These are phyloP conservation scores for Cryptococcus sp. DNA, from an alignment of 1,284 basidiomycete species.

Conservation along the genomic window DNA sequence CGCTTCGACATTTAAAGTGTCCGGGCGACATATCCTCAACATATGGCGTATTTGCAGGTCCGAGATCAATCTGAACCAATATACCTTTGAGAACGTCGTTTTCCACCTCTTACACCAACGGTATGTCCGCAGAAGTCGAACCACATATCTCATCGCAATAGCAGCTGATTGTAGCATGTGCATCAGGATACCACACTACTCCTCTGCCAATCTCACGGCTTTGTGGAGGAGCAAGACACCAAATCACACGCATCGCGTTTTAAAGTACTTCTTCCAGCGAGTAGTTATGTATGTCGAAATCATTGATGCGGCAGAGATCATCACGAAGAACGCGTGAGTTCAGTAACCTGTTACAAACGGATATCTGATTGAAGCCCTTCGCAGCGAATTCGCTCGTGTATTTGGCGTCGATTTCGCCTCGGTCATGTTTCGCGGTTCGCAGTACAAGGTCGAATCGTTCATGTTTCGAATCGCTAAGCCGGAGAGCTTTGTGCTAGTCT, in stretches of 20 bases:
- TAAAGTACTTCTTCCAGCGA: constrained; percentile 67
- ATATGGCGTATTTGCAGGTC: constrained; percentile 89
- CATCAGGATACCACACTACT: constrained; percentile 74
- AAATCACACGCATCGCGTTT: constrained; percentile 59
- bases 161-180: constrained; percentile 3
- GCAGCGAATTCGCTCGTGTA: constrained; percentile 90
- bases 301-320: constrained; percentile 73
- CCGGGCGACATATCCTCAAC: constrained; percentile 87
- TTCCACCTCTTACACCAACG: constrained; percentile 74
- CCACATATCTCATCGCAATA: background rate
- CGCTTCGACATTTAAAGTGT: constrained; percentile 78
- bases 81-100: constrained; percentile 87
- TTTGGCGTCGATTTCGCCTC: constrained; percentile 98
- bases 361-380: background rate
- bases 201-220: constrained; percentile 64
- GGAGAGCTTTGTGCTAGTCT: constrained; percentile 84
- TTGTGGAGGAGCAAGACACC: constrained; percentile 70
- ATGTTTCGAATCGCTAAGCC: constrained; percentile 98
- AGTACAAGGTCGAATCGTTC: constrained; percentile 98
- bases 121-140: constrained; percentile 53
- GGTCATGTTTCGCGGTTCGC: constrained; percentile 89
- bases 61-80: constrained; percentile 75
- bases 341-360: background rate
- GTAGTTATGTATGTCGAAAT: constrained; percentile 71
- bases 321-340: constrained; percentile 83